Conservation (phyloP, 129 eudicot species). For the Flaveria sonorensis region DNA sequence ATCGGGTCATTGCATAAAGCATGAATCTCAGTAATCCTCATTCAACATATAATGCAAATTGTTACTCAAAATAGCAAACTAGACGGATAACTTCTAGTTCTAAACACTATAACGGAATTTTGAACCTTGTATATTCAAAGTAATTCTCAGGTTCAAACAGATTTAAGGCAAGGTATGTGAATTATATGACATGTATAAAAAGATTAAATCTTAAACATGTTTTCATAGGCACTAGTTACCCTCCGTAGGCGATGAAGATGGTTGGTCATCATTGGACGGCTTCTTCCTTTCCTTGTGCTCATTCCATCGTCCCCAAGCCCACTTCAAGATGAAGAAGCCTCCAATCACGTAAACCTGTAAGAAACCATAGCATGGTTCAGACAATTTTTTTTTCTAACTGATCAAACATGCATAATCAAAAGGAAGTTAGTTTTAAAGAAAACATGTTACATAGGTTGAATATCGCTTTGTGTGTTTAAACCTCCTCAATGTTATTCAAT, state of each 20-base stretch:
- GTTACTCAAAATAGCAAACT: background rate
- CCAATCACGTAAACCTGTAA: constrained; percentile 90
- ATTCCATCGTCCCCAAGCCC: constrained; percentile 91
- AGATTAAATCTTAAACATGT: constrained; percentile 17
- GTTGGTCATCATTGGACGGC: constrained; percentile 52
- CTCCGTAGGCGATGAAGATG: constrained; percentile 38
- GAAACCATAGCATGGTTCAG: background rate
- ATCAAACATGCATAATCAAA: background rate
- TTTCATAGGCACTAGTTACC: constrained; percentile 43
- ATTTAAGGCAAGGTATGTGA: constrained; percentile 29
- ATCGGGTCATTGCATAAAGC: background rate
- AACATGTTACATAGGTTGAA: background rate
- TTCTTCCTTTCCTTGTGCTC: constrained; percentile 61
- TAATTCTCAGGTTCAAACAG: constrained; percentile 30
- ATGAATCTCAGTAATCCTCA: background rate
- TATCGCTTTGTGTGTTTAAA: background rate
- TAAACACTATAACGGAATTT: constrained; percentile 13
- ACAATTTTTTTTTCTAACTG: background rate
- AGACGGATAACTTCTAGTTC: background rate
- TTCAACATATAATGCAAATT: background rate
- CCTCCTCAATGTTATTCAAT: background rate
- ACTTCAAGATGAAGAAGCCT: constrained; percentile 70
- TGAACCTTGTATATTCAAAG: constrained; percentile 33
- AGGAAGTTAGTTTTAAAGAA: background rate
- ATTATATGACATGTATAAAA: constrained; percentile 24